Evolutionary conservation across 208 protist species (phyloP), one percentile per base, ranked within the genome.

Genomic region (Trypanosoma theileri): DNA sequence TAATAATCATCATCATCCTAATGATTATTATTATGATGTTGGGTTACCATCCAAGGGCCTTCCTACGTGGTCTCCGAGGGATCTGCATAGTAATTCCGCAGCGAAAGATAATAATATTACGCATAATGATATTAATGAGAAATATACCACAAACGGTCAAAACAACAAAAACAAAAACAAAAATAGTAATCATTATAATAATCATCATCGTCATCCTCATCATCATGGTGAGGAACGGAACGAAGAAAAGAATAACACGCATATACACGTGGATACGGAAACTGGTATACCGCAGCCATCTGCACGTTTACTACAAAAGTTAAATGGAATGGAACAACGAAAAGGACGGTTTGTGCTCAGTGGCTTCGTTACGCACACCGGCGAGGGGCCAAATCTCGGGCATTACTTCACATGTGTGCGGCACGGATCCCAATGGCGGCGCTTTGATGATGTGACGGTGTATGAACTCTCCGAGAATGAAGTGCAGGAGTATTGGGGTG

Each of bases 351-450:
- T 93, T 61, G 77, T 79, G 51, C 77, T 98, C 46, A 91, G 81
- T 24, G 94, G 90, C 22, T 94, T 97, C 56, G 91, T 98, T 4
- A 81, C 92, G 14, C 94, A 98, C 73, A 31, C 92, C 24, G 94
- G 94, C 16, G 75, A 84, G 42, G 87, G 85, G 9, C 87, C 91
- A 3, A 88, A 84, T 63, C 57, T 79, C 21, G 94, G 94, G 4
- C 94, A 98, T 70, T 98, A 98, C 77, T 88, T 96, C 61, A 91
- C 87, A n/a, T 91, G 94, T 54, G 81, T 95, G 11, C 85, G 88
- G 21, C 87, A 89, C 60, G 81, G 80, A 22, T 77, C 70, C 26
- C 79, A 88, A 48, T 98, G 94, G 93, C 72, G 85, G 22, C 66
- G 84, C n/a, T 96, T 97, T 69, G 90, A 98, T 70, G 94, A 98